Conservation (phyloP, 345 rosid genomes). For the Citropsis articulata region DNA sequence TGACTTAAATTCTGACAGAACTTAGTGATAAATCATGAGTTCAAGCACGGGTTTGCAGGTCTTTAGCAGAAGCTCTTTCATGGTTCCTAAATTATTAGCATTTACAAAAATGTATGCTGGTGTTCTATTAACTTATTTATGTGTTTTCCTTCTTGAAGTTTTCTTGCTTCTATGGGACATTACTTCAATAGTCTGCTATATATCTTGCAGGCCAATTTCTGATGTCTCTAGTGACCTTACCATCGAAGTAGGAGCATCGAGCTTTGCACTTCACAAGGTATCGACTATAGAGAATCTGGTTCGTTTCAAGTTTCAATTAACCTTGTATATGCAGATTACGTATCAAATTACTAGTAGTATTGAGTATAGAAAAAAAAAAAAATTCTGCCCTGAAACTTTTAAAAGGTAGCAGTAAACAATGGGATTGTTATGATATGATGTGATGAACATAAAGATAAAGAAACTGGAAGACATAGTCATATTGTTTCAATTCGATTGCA, state of each 20-base stretch:
- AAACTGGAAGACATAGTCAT: not conserved
- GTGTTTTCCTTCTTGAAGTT: conserved; percentile 4
- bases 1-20: not conserved
- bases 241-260: conserved; percentile 78
- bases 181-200: conserved; percentile 9
- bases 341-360: not conserved
- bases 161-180: conserved; percentile 5
- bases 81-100: conserved; percentile 38
- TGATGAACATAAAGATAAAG: not conserved
- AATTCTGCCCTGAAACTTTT: not conserved
- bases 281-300: conserved; percentile 7
- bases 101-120: conserved; percentile 39
- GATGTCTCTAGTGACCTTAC: conserved; percentile 95
- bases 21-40: conserved; percentile 18
- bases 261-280: conserved; percentile 94
- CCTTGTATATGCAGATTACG: not conserved
- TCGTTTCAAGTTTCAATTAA: not conserved
- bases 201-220: conserved; percentile 84
- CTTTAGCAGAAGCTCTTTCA: conserved; percentile 30
- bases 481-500: conserved; percentile 28
- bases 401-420: too few species aligned
- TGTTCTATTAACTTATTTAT: conserved; percentile 10
- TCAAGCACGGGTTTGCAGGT: conserved; percentile 31
- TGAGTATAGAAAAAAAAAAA: not conserved
- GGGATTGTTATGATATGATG: too few species aligned